Conservation (phyloP, 441 rosid genomes). For the Gossypium armourianum region DNA sequence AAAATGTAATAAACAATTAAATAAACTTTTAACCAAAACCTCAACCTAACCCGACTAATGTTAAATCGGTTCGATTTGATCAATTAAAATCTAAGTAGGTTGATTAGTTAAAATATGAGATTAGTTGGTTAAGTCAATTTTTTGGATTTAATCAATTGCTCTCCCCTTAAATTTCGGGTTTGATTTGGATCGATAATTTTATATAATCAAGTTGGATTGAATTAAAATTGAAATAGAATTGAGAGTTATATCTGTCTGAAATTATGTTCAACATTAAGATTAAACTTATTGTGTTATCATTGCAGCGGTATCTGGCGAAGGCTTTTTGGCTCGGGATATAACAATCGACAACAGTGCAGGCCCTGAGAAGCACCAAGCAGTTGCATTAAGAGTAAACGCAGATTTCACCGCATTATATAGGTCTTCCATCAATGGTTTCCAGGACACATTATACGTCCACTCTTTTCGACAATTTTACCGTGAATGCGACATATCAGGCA, state of each 20-base stretch:
- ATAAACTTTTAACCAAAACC: too few species aligned
- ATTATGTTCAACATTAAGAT: neutral
- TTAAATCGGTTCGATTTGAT: too few species aligned
- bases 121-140: too few species aligned
- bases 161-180: too few species aligned
- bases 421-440: constrained; percentile 51
- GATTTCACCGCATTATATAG: constrained; percentile 54
- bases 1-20: too few species aligned
- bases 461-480: constrained; percentile 77
- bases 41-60: too few species aligned
- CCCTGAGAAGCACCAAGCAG: constrained; percentile 65
- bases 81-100: too few species aligned
- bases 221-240: too few species aligned
- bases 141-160: too few species aligned
- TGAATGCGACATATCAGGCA: constrained; percentile 64
- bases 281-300: neutral
- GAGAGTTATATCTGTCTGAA: neutral
- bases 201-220: too few species aligned
- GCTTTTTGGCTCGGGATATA: constrained; percentile 67
- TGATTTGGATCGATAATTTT: too few species aligned
- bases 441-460: constrained; percentile 63
- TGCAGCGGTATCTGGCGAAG: constrained; percentile 72
- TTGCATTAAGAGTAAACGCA: constrained; percentile 59
- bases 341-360: constrained; percentile 63
- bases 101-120: too few species aligned